A percentile compares a stretch with the other conserved stretches of the same genome.
Evolutionary conservation across 2,329 filamentous ascomycete species (phyloP).

Genomic region (Epichloe scottii): DNA sequence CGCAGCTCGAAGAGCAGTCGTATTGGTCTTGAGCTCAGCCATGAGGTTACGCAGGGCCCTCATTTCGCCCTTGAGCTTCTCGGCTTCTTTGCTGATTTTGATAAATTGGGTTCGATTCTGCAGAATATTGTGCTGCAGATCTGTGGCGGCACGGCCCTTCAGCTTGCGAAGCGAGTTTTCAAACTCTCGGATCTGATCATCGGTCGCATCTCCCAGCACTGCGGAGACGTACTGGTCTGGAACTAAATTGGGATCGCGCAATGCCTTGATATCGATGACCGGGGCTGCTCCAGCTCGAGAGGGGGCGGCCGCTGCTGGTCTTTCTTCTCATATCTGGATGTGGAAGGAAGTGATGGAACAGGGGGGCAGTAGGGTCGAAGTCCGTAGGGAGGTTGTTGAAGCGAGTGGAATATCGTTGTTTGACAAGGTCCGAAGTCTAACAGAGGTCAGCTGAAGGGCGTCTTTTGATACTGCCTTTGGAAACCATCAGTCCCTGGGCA

Average conservation of each 20-base stretch:
- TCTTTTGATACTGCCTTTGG: background rate
- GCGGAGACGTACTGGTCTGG: slow-evolving; percentile 68
- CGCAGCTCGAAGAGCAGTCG: slow-evolving; percentile 49
- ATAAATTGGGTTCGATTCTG: slow-evolving; percentile 98
- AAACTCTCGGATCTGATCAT: slow-evolving; percentile 75
- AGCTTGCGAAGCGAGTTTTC: slow-evolving; percentile 64
- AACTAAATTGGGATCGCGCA: slow-evolving; percentile 67
- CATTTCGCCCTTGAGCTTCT: slow-evolving; percentile 96
- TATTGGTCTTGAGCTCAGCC: slow-evolving; percentile 77
- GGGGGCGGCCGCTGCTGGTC: slow-evolving; percentile 40
- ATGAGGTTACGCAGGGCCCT: slow-evolving; percentile 78
- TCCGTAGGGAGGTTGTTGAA: slow-evolving; percentile 68
- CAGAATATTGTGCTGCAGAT: slow-evolving; percentile 90
- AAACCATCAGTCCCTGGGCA: background rate
- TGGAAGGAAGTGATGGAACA: slow-evolving; percentile 53
- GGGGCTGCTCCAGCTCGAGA: slow-evolving; percentile 44
- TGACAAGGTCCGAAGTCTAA: slow-evolving; percentile 72
- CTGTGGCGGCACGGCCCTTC: slow-evolving; percentile 64
- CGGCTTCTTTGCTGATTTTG: slow-evolving; percentile 97
- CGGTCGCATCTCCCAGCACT: slow-evolving; percentile 71
- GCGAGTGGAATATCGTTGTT: slow-evolving; percentile 84
- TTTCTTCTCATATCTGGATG: slow-evolving; percentile 44
- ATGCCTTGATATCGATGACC: slow-evolving; percentile 59
- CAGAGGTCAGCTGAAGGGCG: slow-evolving; percentile 12
- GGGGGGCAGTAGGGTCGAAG: slow-evolving; percentile 56